Base-by-base conservation (phyloP, 208 protist genomes). In the Dictyostelium gargantuum region DNA sequence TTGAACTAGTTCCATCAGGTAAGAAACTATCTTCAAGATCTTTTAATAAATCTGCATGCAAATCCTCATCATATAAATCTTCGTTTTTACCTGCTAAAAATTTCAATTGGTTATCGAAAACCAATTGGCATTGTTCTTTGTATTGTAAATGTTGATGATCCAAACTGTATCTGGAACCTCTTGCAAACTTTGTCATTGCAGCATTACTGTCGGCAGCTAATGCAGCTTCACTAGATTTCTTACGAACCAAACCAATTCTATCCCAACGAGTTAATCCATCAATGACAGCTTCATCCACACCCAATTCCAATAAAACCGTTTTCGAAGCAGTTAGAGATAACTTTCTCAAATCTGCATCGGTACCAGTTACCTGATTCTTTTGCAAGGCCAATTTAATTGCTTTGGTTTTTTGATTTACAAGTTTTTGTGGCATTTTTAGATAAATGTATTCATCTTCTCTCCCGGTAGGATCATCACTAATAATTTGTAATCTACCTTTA, bases 341-440 rank as follows among this genome's bases (percentile, higher is more conserved):
- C 42, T 95, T 95, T 54, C 95, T 61, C 26, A 96, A 42, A 94
- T 96, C 95, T 15, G 94, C 80, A 52, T 95, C 93, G 0, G 95
- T 96, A 70, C 95, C 95, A 6, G 91, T 93, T n/a, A 96, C 93
- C 13, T 91, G 52, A 23, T 94, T 92, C 84, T 94, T 95, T 40
- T 81, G 70, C 1, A 84, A 38, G 23, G 61, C 61, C 13, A 77
- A 29, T 68, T 92, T 81, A 35, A 81, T 61, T 15, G 40, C 75
- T 50, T 84, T 92, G 79, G 72, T 42, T 48, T 82, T 86, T 35
- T 94, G 75, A 40, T 91, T 77, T 35, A 92, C 79, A 26, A 93
- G 61, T 35, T 94, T 94, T 50, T 84, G 63, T 0, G 94, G 92
- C 48, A 94, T 92, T 35, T 91, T 85, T 9, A 95, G 11, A 58